Evolutionary conservation across 176 grass and related monocot genomes (phyloP).

Genomic region (Olyra latifolia): DNA sequence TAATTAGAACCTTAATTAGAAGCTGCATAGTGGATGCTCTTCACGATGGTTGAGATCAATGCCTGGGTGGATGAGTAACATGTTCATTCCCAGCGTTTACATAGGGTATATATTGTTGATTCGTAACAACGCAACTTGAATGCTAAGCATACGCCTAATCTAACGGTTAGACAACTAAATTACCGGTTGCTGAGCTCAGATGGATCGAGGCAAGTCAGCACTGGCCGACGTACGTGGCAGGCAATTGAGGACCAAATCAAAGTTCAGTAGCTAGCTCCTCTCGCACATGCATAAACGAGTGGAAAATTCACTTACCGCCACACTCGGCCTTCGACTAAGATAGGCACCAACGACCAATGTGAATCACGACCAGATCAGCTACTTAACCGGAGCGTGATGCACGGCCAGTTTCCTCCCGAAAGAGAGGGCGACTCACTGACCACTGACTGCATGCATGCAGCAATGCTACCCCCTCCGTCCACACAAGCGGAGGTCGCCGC

Average conservation of each 20-base stretch:
- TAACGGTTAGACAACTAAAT: slow-evolving; percentile 25
- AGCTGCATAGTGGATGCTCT: too few relatives aligned
- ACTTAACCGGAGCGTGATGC: slow-evolving; percentile 8
- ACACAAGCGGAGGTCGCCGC: too few relatives aligned
- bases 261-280: neutral
- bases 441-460: neutral
- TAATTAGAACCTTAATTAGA: too few relatives aligned
- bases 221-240: too few relatives aligned
- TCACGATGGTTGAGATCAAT: too few relatives aligned
- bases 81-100: too few relatives aligned
- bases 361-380: neutral
- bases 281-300: neutral
- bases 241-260: neutral
- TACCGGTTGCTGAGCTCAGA: neutral
- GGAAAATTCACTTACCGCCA: neutral
- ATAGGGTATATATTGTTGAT: too few relatives aligned
- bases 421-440: neutral
- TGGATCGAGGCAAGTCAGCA: neutral
- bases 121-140: neutral
- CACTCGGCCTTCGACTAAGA: neutral
- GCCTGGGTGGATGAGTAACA: too few relatives aligned
- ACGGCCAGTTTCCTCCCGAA: slow-evolving; percentile 23
- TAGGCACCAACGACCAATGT: neutral
- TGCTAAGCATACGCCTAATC: neutral
- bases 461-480: neutral